These are phyloP conservation scores for Carallia pectinifolia DNA, from an alignment of 345 rosid genomes.

Conservation along the genomic window DNA sequence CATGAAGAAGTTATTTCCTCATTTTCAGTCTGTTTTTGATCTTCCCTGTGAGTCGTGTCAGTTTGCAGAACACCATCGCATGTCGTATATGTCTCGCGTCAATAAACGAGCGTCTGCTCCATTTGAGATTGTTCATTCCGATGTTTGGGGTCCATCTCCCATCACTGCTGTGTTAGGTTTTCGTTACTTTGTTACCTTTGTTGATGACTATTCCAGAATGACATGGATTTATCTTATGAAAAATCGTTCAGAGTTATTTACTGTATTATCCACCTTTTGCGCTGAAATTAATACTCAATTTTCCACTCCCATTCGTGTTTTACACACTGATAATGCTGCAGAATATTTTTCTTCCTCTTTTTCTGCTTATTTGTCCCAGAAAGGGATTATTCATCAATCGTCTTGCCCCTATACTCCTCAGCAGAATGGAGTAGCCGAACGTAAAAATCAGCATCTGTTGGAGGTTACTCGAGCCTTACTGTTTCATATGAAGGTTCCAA, in stretches of 20 bases:
- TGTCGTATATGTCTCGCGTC: neutral
- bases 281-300: neutral
- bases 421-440: neutral
- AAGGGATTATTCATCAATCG: neutral
- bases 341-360: neutral
- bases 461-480: neutral
- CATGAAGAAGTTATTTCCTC: neutral
- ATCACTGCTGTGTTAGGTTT: neutral
- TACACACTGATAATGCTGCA: neutral
- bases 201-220: neutral
- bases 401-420: neutral
- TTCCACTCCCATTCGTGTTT: neutral
- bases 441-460: neutral
- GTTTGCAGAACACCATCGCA: neutral
- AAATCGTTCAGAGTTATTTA: neutral
- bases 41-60: neutral
- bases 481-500: neutral
- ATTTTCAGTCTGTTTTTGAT: neutral
- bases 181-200: neutral
- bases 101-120: neutral
- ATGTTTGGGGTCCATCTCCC: neutral
- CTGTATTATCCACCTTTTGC: neutral
- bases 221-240: neutral
- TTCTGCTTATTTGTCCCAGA: too few species aligned
- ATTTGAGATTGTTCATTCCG: neutral